Evolutionary conservation across 768 basidiomycete species (phyloP), one percentile per base, ranked within the genome.

Genomic region (Serendipita indica): DNA sequence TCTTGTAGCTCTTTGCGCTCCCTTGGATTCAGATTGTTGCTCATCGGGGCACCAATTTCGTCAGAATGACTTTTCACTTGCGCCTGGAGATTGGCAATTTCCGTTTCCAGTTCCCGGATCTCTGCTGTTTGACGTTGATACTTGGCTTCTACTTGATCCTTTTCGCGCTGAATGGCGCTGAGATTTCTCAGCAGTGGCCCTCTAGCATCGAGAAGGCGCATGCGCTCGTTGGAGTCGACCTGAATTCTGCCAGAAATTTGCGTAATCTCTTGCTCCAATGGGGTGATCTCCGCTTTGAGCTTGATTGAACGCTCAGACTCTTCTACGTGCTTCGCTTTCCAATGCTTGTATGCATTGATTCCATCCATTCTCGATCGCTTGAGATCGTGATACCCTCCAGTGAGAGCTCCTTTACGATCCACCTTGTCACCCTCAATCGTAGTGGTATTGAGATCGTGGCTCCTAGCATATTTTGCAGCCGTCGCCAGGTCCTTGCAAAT

Each of bases 351-450:
- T 54, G 73, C 76, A 65, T 83, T 83, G 69, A 94, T 84, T 0
- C 80, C 86, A 64, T 97, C 93, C 58, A 98, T 82, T 13, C 96
- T 81, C 6, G 90, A 93, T 45, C 89, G 77, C 10, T 89, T 81
- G 25, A 91, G 76, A 68, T 98, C 96, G 69, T 97, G 88, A 70
- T 88, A 99, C 0, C 96, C 96, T 59, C 96, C 96, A 0, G 93
- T 98, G 49, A 99, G 72, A 1, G 93, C 83, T 62, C 96, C 96
- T 68, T 94, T 97, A 57, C 92, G 80, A 68, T 99, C 96, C 57
- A 94, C 92, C 67, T 90, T 91, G 75, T 99, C 96, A 52, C 96
- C 96, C 64, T 94, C 93, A 35, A 96, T 79, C 1, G 96, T 99
- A 70, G 98, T 98, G 20, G 91, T 92, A 71, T 94, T 97, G 67